Percentiles rank a stretch among this genome's conserved stretches.
phyloP scores from a whole-genome alignment of 345 rosid genomes.

The Syzygium grande region DNA sequence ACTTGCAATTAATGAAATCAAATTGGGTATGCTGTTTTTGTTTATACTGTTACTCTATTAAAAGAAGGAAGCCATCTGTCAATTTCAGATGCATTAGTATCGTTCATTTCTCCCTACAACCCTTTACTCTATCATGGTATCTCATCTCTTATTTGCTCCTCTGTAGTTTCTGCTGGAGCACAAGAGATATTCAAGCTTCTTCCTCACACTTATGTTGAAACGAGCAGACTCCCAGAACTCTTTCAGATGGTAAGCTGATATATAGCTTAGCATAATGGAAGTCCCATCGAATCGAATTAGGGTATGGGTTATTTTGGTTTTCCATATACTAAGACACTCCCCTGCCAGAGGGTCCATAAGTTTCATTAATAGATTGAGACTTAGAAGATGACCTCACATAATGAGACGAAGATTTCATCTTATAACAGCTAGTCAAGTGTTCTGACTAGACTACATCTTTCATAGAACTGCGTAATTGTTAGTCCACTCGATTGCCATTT shows the following conservation, averaged over 20 bases:
- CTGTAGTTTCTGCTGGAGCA: conserved; percentile 71
- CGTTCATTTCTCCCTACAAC: background rate
- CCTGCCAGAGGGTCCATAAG: background rate
- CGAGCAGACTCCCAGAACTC: conserved; percentile 64
- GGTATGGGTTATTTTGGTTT: background rate
- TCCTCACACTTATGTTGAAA: conserved; percentile 80
- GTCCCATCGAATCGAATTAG: background rate
- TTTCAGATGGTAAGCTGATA: conserved; percentile 36
- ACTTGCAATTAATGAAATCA: background rate
- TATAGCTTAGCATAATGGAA: background rate
- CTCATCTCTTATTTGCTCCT: background rate
- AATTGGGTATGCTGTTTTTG: background rate
- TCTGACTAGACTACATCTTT: background rate
- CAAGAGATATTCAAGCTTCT: conserved; percentile 94
- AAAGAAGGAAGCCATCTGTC: background rate
- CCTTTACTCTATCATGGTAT: background rate
- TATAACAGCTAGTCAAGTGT: background rate
- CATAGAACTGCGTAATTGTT: background rate
- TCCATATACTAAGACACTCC: background rate
- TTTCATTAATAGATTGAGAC: background rate
- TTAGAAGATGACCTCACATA: background rate
- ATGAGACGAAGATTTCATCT: background rate
- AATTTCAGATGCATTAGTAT: background rate
- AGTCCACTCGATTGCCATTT: background rate
- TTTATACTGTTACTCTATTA: background rate